Percentiles rank a stretch among this genome's conserved stretches.
Evolutionary conservation across 2,329 filamentous ascomycete species (phyloP).

Genomic region (Microdochium nivale): DNA sequence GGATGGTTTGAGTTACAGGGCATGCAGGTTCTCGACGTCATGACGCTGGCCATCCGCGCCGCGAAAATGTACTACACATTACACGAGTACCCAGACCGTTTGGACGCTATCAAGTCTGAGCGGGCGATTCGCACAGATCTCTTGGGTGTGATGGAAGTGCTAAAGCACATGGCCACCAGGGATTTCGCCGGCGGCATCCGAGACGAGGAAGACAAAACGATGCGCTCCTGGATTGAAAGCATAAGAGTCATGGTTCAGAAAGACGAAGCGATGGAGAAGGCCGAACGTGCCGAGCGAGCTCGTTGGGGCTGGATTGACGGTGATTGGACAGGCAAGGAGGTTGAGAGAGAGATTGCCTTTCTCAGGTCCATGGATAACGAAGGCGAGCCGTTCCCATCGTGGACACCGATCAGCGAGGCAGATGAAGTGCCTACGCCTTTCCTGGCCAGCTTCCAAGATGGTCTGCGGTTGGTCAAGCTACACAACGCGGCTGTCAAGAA

Average conservation of each 20-base stretch:
- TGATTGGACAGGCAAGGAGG: conserved; percentile 68
- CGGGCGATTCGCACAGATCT: conserved; percentile 77
- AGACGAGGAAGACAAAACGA: conserved; percentile 66
- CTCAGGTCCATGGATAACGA: conserved; percentile 63
- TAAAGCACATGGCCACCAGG: conserved; percentile 84
- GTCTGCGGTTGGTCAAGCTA: conserved; percentile 71
- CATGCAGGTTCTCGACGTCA: conserved; percentile 83
- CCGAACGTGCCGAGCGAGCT: conserved; percentile 61
- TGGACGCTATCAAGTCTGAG: conserved; percentile 83
- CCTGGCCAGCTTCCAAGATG: conserved; percentile 65
- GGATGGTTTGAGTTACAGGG: conserved; percentile 85
- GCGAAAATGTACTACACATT: conserved; percentile 95
- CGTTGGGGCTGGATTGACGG: conserved; percentile 73
- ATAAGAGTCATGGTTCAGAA: conserved; percentile 68
- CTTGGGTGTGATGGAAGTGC: conserved; percentile 76
- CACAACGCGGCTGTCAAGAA: conserved; percentile 85
- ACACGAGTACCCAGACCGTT: conserved; percentile 76
- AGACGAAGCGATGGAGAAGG: conserved; percentile 69
- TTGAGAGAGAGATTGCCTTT: conserved; percentile 75
- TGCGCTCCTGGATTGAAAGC: conserved; percentile 70
- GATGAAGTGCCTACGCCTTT: conserved; percentile 61
- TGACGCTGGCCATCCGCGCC: conserved; percentile 89
- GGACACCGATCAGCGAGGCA: conserved; percentile 48
- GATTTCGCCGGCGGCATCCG: conserved; percentile 79
- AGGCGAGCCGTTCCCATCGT: conserved; percentile 55